Evolutionary conservation across 2,329 filamentous ascomycete genomes (phyloP), one percentile per base, ranked within the genome.

Genomic region (Aspergillus spinulosporus): DNA sequence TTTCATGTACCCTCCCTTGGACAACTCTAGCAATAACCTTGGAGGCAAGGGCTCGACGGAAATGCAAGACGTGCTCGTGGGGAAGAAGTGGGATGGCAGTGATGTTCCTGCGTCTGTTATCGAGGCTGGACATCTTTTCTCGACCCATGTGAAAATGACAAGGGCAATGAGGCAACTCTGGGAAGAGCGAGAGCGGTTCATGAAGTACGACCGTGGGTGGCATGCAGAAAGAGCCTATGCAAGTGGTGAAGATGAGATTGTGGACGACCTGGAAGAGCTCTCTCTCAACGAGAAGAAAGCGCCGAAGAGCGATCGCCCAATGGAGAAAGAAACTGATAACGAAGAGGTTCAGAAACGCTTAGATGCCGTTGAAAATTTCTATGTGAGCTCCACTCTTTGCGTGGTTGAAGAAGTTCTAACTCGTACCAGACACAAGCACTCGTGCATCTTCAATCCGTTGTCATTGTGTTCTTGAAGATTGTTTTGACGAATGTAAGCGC

Each of bases 161-260:
- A 83, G 94, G 59, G 90, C 90, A 4, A 93, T 95, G 75, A 86
- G 90, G 54, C 94, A 99, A 74, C 79, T 99, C 11, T 99, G 94
- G 93, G 89, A 96, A 63, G 92, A 96, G 70, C 85, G 94, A 47
- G 92, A 97, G 66, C 85, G 85, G 29, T 99, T 95, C 64, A 87
- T 97, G 76, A 93, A 89, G 68, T 95, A 90, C 63, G 93, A 97
- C 66, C 84, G 94, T 53, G 94, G 94, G 7, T 99, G 92, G 90
- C 86, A 88, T 57, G 79, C 80, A 1, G 76, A 76, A 1, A 75
- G 78, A 14, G 68, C 68, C 2, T 59, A 62, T 29, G 72, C 81
- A 44, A 40, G 59, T 5, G 51, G 57, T 0, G 57, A 79, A 7
- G 73, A 79, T 50, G 72, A 75, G n/a, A 57, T 78, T 15, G 73